Evolutionary conservation across 371 early-diverging fungal species (phyloP), one percentile per base, ranked within the genome.

Genomic region (Zopfochytrium polystomum): DNA sequence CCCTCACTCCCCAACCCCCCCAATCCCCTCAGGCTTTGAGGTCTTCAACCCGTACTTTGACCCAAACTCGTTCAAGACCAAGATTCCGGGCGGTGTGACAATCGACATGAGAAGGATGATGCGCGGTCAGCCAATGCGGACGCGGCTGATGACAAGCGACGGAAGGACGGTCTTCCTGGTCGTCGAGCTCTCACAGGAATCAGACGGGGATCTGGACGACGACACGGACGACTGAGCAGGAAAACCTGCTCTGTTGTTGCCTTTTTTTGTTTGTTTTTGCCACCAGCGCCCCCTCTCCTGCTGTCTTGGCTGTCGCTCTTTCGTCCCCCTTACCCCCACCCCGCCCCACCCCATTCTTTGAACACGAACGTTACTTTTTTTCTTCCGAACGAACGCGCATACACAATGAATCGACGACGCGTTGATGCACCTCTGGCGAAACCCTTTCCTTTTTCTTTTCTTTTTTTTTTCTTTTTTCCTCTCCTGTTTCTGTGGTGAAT

Each of bases 21-120:
- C n/a, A n/a, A n/a, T n/a, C n/a, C n/a, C n/a, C 34, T 22, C 42
- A 58, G 59, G 56, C 43, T 65, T 65, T 30, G 65, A 65, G 45
- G 65, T 65, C 20, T 65, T 65, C 59, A 65, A 65, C 53, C 65
- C 65, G 9, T 65, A 59, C 43, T 65, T 65, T 55, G 65, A 65
- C 34, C 65, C 65, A 3, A 65, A 59, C 30, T 53, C 51, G 20
- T 65, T 65, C 60, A 65, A 58, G 64, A 64, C 58, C 51, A 64
- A 64, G 38, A 64, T 65, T 43, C 60, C 59, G 7, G 64, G 50
- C 5, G 38, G 38, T 38, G 20, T 65, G 2, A 49, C 65, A 18
- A 58, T 65, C 38, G 65, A 65, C 45, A 43, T 65, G 65, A 13
- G 29, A 32, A 65, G 59, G 31, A 60, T 59, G 15, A 59, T 55